These are phyloP conservation scores for Pythium brachiatum DNA, from an alignment of 352 stramenopile species.

Conservation along the genomic window DNA sequence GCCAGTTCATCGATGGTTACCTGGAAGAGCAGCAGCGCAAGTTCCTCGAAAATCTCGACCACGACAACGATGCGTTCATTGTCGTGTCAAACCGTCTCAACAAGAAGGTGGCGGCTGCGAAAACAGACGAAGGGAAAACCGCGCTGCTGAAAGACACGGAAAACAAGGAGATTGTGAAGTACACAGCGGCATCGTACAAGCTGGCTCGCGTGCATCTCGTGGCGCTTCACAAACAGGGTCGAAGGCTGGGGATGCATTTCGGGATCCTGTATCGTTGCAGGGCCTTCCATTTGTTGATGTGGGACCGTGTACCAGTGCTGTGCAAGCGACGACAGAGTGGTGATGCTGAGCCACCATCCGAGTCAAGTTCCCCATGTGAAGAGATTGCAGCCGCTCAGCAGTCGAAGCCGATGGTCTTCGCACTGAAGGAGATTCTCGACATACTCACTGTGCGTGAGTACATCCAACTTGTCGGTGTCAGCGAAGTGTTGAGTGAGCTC, in stretches of 20 bases:
- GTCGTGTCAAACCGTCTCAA: slow-evolving; percentile 49
- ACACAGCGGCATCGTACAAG: slow-evolving; percentile 64
- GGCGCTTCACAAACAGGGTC: slow-evolving; percentile 65
- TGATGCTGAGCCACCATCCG: not conserved
- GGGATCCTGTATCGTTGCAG: slow-evolving; percentile 69
- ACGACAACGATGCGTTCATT: slow-evolving; percentile 59
- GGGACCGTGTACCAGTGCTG: slow-evolving; percentile 41
- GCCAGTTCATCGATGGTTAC: slow-evolving; percentile 58
- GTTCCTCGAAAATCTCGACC: slow-evolving; percentile 49
- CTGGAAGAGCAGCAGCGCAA: slow-evolving; percentile 65
- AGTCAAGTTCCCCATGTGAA: not conserved
- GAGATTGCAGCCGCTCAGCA: not conserved
- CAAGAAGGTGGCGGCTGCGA: slow-evolving; percentile 17
- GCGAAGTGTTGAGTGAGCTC: slow-evolving; percentile 52
- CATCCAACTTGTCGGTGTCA: slow-evolving; percentile 67
- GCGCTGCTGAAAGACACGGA: slow-evolving; percentile 26
- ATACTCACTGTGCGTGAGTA: slow-evolving; percentile 65
- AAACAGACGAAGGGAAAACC: slow-evolving; percentile 11
- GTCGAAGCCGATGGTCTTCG: slow-evolving; percentile 40
- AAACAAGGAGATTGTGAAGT: slow-evolving; percentile 61
- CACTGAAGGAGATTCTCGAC: slow-evolving; percentile 69
- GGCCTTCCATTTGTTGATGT: slow-evolving; percentile 64
- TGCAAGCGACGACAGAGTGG: not conserved
- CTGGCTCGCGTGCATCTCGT: slow-evolving; percentile 49
- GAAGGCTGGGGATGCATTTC: slow-evolving; percentile 71